Evolutionary conservation across 257 asterid genomes (phyloP).

Genomic region (Knoxia roxburghii): DNA sequence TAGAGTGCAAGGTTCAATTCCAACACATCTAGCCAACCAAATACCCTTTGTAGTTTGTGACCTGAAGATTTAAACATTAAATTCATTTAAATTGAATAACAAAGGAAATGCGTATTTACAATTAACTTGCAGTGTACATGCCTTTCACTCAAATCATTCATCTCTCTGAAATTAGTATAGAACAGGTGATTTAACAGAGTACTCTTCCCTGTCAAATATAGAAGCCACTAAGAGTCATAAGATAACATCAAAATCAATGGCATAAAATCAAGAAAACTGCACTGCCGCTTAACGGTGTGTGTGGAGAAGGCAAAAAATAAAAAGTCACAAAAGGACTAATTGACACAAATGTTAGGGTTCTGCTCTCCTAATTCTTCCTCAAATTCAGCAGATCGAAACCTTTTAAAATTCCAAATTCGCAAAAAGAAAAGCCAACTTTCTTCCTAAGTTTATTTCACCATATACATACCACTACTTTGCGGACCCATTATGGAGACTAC

Average conservation of each 20-base stretch:
- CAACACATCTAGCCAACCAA: conserved; percentile 63
- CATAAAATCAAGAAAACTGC: neutral
- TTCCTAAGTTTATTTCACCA: no score
- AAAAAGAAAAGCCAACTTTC: conserved; percentile 4
- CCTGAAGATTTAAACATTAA: conserved; percentile 37
- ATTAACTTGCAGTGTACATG: conserved; percentile 26
- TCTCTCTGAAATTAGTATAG: conserved; percentile 74
- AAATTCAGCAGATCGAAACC: no score
- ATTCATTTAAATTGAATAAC: conserved; percentile 13
- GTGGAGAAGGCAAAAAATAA: conserved; percentile 7
- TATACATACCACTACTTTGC: conserved; percentile 89
- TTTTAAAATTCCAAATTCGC: no score
- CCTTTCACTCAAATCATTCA: conserved; percentile 96
- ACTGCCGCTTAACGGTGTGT: neutral
- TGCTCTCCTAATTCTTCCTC: no score
- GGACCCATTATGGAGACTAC: conserved; percentile 99
- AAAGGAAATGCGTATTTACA: conserved; percentile 7
- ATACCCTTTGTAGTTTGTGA: conserved; percentile 85
- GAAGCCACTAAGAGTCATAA: neutral
- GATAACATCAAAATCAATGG: neutral
- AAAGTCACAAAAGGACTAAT: no score
- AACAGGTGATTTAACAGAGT: conserved; percentile 82
- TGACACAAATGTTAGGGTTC: no score
- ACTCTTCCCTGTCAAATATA: conserved; percentile 74
- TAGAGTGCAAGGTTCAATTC: conserved; percentile 85